A percentile compares a stretch with the other conserved stretches of the same genome.
Conservation (phyloP, 192 early-diverging fungal species). For the Backusella psychrophila region DNA sequence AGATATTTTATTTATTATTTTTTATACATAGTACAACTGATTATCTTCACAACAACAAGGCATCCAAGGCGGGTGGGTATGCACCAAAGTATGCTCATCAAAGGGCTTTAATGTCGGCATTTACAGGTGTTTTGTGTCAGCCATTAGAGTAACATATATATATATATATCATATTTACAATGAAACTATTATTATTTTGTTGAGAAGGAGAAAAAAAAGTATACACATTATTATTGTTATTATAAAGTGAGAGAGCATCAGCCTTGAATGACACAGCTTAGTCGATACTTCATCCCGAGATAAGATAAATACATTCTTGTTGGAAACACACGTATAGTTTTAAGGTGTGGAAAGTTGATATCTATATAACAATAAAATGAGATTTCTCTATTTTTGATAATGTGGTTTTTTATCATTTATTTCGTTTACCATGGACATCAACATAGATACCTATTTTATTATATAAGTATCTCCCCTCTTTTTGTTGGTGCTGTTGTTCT, state of each 20-base stretch:
- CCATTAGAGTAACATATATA: slow-evolving; percentile 7
- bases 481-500: not conserved
- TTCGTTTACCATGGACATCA: slow-evolving; percentile 26
- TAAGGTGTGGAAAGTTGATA: slow-evolving; percentile 35
- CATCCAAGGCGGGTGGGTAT: slow-evolving; percentile 44
- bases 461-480: not conserved
- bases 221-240: no score
- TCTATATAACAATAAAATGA: slow-evolving; percentile 11
- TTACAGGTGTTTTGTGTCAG: slow-evolving; percentile 20
- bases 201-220: no score
- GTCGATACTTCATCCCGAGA: slow-evolving; percentile 40
- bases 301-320: slow-evolving; percentile 41
- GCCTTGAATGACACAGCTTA: slow-evolving; percentile 39
- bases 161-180: no score
- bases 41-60: slow-evolving; percentile 28
- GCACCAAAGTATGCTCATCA: slow-evolving; percentile 40
- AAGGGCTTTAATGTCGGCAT: slow-evolving; percentile 30
- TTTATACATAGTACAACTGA: slow-evolving; percentile 25
- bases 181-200: no score
- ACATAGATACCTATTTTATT: slow-evolving; percentile 32
- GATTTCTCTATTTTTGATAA: not conserved
- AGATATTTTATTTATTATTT: not conserved
- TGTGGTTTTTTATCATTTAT: not conserved
- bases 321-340: slow-evolving; percentile 40
- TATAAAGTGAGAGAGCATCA: not conserved